Base-by-base conservation (phyloP, 1,284 basidiomycete species). In the Fistulinella cinereoalba region DNA sequence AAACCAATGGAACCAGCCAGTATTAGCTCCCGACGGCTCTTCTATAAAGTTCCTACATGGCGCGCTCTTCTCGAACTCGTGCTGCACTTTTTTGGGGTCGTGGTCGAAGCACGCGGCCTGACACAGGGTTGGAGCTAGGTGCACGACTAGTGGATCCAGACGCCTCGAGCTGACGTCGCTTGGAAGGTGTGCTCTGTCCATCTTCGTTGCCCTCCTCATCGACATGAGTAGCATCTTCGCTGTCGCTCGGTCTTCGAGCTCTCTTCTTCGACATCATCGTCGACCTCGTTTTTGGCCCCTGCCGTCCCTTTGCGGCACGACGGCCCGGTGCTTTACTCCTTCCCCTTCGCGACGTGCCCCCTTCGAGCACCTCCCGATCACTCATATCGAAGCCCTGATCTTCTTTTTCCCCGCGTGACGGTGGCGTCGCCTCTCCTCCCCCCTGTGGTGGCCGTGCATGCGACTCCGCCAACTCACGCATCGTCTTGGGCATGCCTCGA, bases 401-500 rank as follows among this genome's bases (percentile, higher is more conserved):
- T n/a, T 32, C 43, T 15, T 23, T 36, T 34, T 45, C 50, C 32
- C 41, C 21, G 37, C 23, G 44, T 41, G 39, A 44, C 40, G 36
- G 40, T 29, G 47, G 47, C 44, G 40, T 51, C 32, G 0, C 36
- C 32, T 39, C 43, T n/a, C 4, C 27, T 19, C 28, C 34, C 23
- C 16, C 32, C 8, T 18, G 38, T 32, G 43, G 27, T 33, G 39
- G 56, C 27, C 43, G 55, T 13, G 63, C 66, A 19, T 64, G 57
- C 37, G 56, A 75, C 52, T 81, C 79, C 12, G 83, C 85, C 31
- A 88, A 71, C 55, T 86, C 76, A 22, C 72, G 72, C 81, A 89
- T 83, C 15, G 80, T 78, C 64, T 76, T 81, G 15, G 80, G 81
- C 9, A 61, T 61, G 24, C 60, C 58, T 21, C 36, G 52, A 23